Evolutionary conservation across 2,329 filamentous ascomycete species (phyloP).

Genomic region (Pestalotiopsis sp.): DNA sequence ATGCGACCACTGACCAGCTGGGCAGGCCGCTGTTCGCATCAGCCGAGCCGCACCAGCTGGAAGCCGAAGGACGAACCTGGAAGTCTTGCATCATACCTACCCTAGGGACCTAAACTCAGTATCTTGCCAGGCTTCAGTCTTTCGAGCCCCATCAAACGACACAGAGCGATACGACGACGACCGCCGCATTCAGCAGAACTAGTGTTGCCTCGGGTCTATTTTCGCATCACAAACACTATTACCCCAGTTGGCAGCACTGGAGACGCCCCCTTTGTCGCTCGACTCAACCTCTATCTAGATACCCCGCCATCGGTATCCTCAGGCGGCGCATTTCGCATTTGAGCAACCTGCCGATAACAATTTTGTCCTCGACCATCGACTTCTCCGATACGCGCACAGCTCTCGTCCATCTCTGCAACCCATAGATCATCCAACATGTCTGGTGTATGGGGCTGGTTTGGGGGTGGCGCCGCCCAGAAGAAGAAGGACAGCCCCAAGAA

Average conservation of each 20-base stretch:
- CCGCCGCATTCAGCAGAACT: background rate
- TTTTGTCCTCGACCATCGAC: slow-evolving; percentile 9
- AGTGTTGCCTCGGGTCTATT: background rate
- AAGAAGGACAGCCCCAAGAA: slow-evolving; percentile 95
- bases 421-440: slow-evolving; percentile 48
- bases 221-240: background rate
- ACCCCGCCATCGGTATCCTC: slow-evolving; percentile 9
- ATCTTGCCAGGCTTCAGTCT: slow-evolving; percentile 12
- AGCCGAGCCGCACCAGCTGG: slow-evolving; percentile 2
- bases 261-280: background rate
- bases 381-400: background rate
- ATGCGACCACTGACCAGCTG: slow-evolving; percentile 6
- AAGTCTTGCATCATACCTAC: slow-evolving; percentile 17
- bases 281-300: background rate
- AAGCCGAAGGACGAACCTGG: background rate
- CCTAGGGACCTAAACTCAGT: slow-evolving; percentile 9
- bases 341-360: slow-evolving; percentile 12
- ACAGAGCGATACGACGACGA: background rate
- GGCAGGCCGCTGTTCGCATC: background rate
- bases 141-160: background rate
- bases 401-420: background rate
- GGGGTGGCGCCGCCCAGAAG: slow-evolving; percentile 78
- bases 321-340: background rate
- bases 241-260: background rate
- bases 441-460: slow-evolving; percentile 86